Base-by-base conservation (phyloP, 1,139 yeast species). In the Scheffersomyces insectosa region DNA sequence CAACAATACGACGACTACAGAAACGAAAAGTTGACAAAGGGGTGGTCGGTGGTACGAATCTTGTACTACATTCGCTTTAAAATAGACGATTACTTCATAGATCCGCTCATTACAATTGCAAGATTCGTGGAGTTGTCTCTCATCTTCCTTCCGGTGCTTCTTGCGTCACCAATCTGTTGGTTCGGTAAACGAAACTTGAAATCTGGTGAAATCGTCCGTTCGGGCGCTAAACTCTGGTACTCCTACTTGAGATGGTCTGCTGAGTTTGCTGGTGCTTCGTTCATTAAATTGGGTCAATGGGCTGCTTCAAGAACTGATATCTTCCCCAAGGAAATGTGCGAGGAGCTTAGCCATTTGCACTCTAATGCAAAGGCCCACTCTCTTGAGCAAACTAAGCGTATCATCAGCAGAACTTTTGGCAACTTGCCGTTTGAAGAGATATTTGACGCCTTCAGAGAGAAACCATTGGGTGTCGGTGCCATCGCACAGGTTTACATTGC, bases 281-380 rank as follows among this genome's bases (percentile, higher is more conserved):
- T 93, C 63, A 88, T 93, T 49, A 93, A 93, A 64, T 75, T 93
- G 49, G 99, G 98, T 3, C 99, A 95, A 70, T 93, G 99, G 99
- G 99, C 99, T 0, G 98, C 98, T 3, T 87, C 97, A n/a, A 79
- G 99, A 66, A 88, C 96, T 0, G 99, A 93, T 64, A 87, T 93
- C 34, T 91, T 93, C 65, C 86, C 97, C 2, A 72, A 70, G 41
- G 88, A 79, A 38, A 67, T 93, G 65, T 93, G 99, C 63, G 79
- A 79, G 20, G 93, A 88, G 57, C 68, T 93, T 56, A 80, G 89
- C 3, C 69, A 79, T 31, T 69, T 93, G 43, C 99, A 93, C 62
- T 88, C 97, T 11, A 82, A 88, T 59, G 91, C 93, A 11, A 80
- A 78, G 45, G 77, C 88, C 4, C 99, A 93, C 66, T 70, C 87